Percentiles rank a stretch among this genome's conserved stretches.
These are phyloP conservation scores for Psophocarpus tetragonolobus DNA, from an alignment of 306 rosid species.

Conservation along the genomic window DNA sequence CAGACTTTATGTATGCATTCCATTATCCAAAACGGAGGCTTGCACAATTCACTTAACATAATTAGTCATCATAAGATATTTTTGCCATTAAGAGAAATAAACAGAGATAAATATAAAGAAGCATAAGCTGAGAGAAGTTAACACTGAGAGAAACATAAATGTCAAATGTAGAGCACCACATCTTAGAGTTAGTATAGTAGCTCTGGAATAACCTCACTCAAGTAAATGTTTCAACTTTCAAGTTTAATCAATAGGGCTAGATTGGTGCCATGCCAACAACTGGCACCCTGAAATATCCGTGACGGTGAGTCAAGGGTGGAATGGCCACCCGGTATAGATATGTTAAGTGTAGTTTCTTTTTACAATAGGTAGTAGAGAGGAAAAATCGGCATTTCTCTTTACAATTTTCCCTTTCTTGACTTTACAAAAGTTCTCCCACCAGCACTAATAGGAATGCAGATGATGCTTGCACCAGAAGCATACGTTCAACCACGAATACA, in stretches of 20 bases:
- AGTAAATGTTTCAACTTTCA: background rate
- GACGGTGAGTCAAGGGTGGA: background rate
- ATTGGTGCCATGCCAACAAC: conserved; percentile 8
- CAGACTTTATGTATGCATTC: too few relatives aligned
- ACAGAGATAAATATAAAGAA: background rate
- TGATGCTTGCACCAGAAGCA: conserved; percentile 26
- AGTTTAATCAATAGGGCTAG: background rate
- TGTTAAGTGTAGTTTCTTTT: conserved; percentile 8
- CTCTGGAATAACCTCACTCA: background rate
- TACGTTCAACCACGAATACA: conserved; percentile 9
- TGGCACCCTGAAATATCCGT: background rate
- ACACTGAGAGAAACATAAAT: background rate
- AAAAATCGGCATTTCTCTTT: background rate
- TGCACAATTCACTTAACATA: background rate
- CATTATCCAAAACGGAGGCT: conserved; percentile 3
- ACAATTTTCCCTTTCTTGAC: conserved; percentile 23
- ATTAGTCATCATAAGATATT: background rate
- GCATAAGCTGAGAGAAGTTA: background rate
- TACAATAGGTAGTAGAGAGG: background rate
- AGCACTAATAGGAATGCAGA: background rate
- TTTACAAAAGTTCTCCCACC: conserved; percentile 16
- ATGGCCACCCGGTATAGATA: conserved; percentile 20
- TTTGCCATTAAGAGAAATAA: background rate
- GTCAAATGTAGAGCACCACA: background rate
- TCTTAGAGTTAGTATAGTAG: background rate